These are phyloP conservation scores for Penstemon davidsonii DNA, from an alignment of 257 asterid genomes.

Conservation along the genomic window DNA sequence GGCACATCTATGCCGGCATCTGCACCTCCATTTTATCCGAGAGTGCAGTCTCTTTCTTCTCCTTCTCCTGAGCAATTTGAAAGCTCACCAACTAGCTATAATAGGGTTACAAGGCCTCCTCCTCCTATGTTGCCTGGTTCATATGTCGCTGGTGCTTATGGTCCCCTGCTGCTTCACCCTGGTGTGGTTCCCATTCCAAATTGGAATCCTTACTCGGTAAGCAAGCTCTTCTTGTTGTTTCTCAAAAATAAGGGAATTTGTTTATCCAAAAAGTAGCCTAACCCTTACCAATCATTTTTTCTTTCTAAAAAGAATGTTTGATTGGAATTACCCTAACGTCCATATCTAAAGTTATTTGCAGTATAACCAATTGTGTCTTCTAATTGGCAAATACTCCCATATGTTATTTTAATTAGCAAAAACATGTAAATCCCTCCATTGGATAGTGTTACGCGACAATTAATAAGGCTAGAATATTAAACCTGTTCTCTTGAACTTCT, in stretches of 20 bases:
- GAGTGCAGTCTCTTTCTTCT: conserved; percentile 73
- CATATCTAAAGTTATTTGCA: conserved; percentile 1
- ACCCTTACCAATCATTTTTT: too few species aligned
- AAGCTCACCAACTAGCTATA: conserved; percentile 39
- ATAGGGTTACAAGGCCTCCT: conserved; percentile 68
- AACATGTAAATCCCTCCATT: too few species aligned
- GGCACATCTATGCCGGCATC: conserved; percentile 59
- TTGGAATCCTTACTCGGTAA: conserved; percentile 78
- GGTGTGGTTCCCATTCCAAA: conserved; percentile 73
- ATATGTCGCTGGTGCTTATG: conserved; percentile 69
- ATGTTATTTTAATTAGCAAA: too few species aligned
- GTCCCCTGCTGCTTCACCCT: conserved; percentile 69
- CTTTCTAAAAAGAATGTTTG: neutral
- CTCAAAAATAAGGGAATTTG: conserved; percentile 1
- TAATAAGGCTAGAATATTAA: too few species aligned
- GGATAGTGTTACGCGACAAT: too few species aligned
- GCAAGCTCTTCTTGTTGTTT: conserved; percentile 24
- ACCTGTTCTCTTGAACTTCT: too few species aligned
- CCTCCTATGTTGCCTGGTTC: conserved; percentile 72
- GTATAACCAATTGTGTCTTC: too few species aligned
- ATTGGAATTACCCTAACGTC: conserved; percentile 13
- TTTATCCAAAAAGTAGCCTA: conserved; percentile 5
- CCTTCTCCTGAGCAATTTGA: conserved; percentile 57
- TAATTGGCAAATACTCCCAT: too few species aligned
- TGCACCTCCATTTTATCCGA: conserved; percentile 89